These are phyloP conservation scores for Musa acuminata DNA, from an alignment of 176 grass and related monocot genomes.

Conservation along the genomic window DNA sequence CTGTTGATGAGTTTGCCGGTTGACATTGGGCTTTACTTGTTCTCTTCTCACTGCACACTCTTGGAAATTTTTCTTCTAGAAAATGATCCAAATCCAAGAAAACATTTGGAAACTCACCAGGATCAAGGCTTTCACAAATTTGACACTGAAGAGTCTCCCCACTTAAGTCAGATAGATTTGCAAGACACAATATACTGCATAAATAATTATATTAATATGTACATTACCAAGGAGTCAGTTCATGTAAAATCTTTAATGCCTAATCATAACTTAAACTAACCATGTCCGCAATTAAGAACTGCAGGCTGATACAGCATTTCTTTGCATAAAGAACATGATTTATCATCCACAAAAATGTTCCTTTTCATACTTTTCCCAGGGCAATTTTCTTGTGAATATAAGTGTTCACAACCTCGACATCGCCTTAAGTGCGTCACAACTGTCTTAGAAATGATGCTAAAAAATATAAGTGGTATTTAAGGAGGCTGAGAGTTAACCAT, in stretches of 20 bases:
- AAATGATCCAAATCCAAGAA: conserved; percentile 75
- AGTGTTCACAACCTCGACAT: neutral
- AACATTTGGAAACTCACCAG: conserved; percentile 68
- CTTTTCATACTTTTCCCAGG: conserved; percentile 15
- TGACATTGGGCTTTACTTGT: conserved; percentile 33
- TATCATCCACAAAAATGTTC: conserved; percentile 51
- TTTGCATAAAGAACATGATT: conserved; percentile 54
- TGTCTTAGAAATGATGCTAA: neutral
- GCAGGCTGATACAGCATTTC: conserved; percentile 58
- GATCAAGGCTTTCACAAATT: conserved; percentile 58
- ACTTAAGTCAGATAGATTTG: conserved; percentile 27
- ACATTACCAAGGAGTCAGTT: neutral
- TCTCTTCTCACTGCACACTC: conserved; percentile 54
- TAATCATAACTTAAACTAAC: conserved; percentile 37
- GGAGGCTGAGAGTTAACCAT: conserved; percentile 8
- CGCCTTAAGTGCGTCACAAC: neutral
- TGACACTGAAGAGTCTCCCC: conserved; percentile 47
- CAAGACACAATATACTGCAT: conserved; percentile 55
- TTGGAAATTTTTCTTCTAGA: conserved; percentile 66
- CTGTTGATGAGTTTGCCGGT: conserved; percentile 33
- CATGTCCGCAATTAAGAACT: conserved; percentile 93
- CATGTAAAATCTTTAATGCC: neutral
- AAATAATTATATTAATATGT: conserved; percentile 22
- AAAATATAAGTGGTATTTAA: neutral
- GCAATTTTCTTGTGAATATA: too few relatives aligned